A percentile compares a stretch with the other conserved stretches of the same genome.
Evolutionary conservation across 2,329 filamentous ascomycete genomes (phyloP).

Genomic region (Fusarium incarnatum): DNA sequence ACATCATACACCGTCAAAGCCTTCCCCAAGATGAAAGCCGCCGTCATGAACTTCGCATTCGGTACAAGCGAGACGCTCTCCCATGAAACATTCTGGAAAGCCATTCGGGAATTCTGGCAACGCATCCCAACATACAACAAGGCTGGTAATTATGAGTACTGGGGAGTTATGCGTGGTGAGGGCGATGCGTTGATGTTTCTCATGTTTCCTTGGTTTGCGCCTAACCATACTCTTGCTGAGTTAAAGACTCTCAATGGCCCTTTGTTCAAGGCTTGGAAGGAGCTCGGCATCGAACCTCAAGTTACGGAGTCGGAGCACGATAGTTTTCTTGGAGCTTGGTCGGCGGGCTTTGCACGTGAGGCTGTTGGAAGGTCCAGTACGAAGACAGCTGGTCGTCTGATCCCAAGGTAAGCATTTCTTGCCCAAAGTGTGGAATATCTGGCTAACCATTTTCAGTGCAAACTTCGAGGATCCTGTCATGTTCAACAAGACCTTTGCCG

Average conservation of each 20-base stretch:
- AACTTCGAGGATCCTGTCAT: constrained; percentile 38
- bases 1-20: constrained; percentile 54
- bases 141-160: constrained; percentile 41
- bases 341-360: constrained; percentile 38
- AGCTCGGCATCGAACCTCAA: constrained; percentile 18
- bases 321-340: constrained; percentile 39
- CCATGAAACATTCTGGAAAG: constrained; percentile 35
- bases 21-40: constrained; percentile 48
- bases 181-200: constrained; percentile 26
- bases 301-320: constrained; percentile 33
- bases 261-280: constrained; percentile 28
- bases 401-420: constrained; percentile 27
- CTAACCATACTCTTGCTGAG: constrained; percentile 32
- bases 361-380: constrained; percentile 17
- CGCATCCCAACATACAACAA: constrained; percentile 34
- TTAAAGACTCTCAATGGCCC: constrained; percentile 20
- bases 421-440: no score
- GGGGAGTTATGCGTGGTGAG: constrained; percentile 32
- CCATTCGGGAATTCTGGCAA: constrained; percentile 30
- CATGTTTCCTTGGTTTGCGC: constrained; percentile 42
- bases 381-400: constrained; percentile 42
- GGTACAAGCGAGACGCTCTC: constrained; percentile 31
- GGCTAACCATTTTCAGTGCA: neutral
- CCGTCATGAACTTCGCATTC: constrained; percentile 40
- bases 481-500: constrained; percentile 51